Evolutionary conservation across 179 eudicot species (phyloP), one percentile per base, ranked within the genome.

Genomic region (Heliamphora pulchella): DNA sequence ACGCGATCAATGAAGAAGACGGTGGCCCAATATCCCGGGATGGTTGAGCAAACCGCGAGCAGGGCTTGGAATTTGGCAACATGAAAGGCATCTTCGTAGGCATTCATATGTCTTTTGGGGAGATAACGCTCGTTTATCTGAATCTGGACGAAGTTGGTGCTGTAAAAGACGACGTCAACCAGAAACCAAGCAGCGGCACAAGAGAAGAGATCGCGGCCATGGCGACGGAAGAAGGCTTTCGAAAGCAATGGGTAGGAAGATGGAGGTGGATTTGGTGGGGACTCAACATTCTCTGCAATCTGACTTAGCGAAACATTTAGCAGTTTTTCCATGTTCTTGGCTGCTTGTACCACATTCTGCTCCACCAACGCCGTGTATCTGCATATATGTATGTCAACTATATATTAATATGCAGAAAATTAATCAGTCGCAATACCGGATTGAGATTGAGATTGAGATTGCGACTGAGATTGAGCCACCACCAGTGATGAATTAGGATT

Each of bases 291-390:
- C 20, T 86, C 90, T 14, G 78, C 59, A 3, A 87, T 80, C 54
- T 81, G 85, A 18, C 74, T 78, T 46, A 82, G 13, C 17, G 86
- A 46, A 14, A 89, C 81, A 8, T 86, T 85, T 1, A 92, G 54
- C 66, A 92, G 89, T 76, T 87, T 89, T 84, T 84, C 86, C 92
- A 92, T 92, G 83, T 89, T 91, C 81, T 78, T 89, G 17, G 88
- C 84, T 79, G 96, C 96, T 74, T 90, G 93, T 41, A 80, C 18
- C 4, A 84, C 89, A 77, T 92, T 87, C 75, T 66, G 81, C 88
- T 88, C 91, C 80, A 92, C 94, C 73, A 92, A 83, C 17, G 93
- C 93, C 17, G 93, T 90, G 75, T 84, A 88, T 82, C 93, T 90
- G 71, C 5, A 31, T 31, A 31, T 31, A 31, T 31, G 31, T 31